Evolutionary conservation across 2,329 filamentous ascomycete species (phyloP), one percentile per base, ranked within the genome.

Genomic region (Dendryphion nanum): DNA sequence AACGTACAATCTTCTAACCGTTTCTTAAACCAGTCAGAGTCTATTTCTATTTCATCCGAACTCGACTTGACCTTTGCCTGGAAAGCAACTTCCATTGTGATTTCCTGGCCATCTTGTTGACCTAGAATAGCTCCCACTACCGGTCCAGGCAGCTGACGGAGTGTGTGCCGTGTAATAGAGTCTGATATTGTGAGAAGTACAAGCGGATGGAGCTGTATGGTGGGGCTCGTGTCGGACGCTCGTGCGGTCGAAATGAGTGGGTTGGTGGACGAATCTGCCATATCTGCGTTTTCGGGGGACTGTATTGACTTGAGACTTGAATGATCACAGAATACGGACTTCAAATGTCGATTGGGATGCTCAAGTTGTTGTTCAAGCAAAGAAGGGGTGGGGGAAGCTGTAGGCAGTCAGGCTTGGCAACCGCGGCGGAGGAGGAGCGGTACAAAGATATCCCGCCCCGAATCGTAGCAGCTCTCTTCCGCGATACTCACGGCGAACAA

Each of bases 161-260:
- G 77, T 1, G 84, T 87, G 66, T 95, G 90, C 43, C 93, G 82
- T 41, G 91, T 95, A 64, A 97, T 89, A 66, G 95, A 94, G 68
- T 98, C 93, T 53, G 91, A 95, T 57, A 98, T 93, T 49, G 86
- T 94, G 69, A 98, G 86, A 50, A 97, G 85, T 36, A 95, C 90
- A 33, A 98, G 83, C 18, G 93, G 93, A 59, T 98, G 93, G 14
- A 98, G 81, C 53, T 89, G 82, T 39, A 89, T 81, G 48, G 89
- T 84, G 30, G 94, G 80, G 35, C 82, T 81, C 15, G 83, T 84
- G 66, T 93, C 87, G 29, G 80, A 81, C 58, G 61, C 63, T 44
- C 66, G 67, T 32, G 61, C 59, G 30, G 55, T 67, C 13, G 70
- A 69, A 32, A 74, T 49, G 17, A 74, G 68, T 17, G 68, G 66